Base-by-base conservation (phyloP, 2,329 filamentous ascomycete species). In the Furcasterigmium furcatum region DNA sequence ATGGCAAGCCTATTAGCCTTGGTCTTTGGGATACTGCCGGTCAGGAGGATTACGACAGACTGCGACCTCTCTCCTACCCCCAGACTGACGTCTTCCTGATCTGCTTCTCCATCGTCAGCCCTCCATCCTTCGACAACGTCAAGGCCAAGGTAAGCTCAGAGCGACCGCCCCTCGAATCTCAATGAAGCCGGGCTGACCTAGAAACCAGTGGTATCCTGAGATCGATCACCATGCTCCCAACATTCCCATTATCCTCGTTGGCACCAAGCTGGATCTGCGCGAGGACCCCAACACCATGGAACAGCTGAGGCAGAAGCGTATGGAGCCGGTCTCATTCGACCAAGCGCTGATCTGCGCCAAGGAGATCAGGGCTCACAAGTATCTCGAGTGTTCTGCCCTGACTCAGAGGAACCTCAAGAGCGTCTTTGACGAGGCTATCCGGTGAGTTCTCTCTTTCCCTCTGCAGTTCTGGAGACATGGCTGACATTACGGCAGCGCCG, bases 61-160 rank as follows among this genome's bases (percentile, higher is more conserved):
- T 97, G 64, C 85, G 92, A 61, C 92, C 92, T 51, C 83, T 99
- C 50, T 97, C 92, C 35, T 99, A 97, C 71, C 94, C 94, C 10
- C 92, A 99, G 74, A 97, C 94, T 49, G 94, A 99, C 62, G 94
- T 97, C 41, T 97, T 97, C 71, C 77, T 97, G 55, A 96, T 97
- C 66, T 97, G 92, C 74, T 97, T 97, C 73, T 96, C 91, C 55
- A 95, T 97, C 63, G 91, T 96, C 71, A 95, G 88, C 82, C 92
- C 92, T 41, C 90, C 94, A 19, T 96, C 92, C 25, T 97, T 96
- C 63, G 94, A 97, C 72, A 99, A 99, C 82, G 92, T 99, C 65
- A 94, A 91, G 74, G 91, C 91, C 50, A 99, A 97, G 86, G 91
- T 96, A 76, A 55, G 76, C 6, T 39, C 20, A 34, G 19, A 19